A percentile compares a stretch with the other conserved stretches of the same genome.
Conservation (phyloP, 768 basidiomycete genomes). For the Coprinopsis marcescibilis region DNA sequence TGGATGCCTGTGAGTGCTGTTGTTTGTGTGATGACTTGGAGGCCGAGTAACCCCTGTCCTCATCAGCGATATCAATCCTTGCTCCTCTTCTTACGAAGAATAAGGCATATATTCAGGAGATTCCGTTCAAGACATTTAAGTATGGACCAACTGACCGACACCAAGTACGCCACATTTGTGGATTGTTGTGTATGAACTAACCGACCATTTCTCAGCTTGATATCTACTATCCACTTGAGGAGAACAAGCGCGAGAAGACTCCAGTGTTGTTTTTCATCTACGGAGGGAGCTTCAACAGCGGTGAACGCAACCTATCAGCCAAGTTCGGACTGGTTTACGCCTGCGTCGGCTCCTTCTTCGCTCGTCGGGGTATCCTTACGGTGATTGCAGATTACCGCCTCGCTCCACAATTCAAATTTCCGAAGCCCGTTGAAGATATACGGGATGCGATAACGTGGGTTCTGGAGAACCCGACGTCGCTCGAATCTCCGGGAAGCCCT, state of each 20-base stretch:
- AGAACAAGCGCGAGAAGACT: slow-evolving; percentile 21
- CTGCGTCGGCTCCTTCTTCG: slow-evolving; percentile 58
- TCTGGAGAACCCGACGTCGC: slow-evolving; percentile 27
- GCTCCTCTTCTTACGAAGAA: slow-evolving; percentile 44
- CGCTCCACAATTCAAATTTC: slow-evolving; percentile 51
- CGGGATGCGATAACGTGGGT: slow-evolving; percentile 57
- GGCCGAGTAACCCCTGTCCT: background rate
- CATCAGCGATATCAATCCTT: slow-evolving; percentile 42
- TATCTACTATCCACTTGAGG: slow-evolving; percentile 51
- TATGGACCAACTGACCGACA: slow-evolving; percentile 51
- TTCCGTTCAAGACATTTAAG: slow-evolving; percentile 49
- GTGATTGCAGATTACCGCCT: slow-evolving; percentile 68
- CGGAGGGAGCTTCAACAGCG: slow-evolving; percentile 57
- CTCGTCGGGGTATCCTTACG: slow-evolving; percentile 51
- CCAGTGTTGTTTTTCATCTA: slow-evolving; percentile 62
- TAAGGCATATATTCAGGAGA: slow-evolving; percentile 38
- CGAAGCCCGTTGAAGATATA: slow-evolving; percentile 49
- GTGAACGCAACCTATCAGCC: slow-evolving; percentile 39
- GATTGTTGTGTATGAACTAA: background rate
- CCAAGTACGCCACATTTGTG: slow-evolving; percentile 30
- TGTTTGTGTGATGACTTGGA: background rate
- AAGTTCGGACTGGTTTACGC: slow-evolving; percentile 47
- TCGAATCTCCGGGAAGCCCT: slow-evolving; percentile 24
- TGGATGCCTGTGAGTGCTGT: slow-evolving; percentile 10
- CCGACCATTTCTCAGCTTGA: slow-evolving; percentile 43